These are phyloP conservation scores for Persicaria tinctoria DNA, from an alignment of 148 eudicot genomes.

Conservation along the genomic window DNA sequence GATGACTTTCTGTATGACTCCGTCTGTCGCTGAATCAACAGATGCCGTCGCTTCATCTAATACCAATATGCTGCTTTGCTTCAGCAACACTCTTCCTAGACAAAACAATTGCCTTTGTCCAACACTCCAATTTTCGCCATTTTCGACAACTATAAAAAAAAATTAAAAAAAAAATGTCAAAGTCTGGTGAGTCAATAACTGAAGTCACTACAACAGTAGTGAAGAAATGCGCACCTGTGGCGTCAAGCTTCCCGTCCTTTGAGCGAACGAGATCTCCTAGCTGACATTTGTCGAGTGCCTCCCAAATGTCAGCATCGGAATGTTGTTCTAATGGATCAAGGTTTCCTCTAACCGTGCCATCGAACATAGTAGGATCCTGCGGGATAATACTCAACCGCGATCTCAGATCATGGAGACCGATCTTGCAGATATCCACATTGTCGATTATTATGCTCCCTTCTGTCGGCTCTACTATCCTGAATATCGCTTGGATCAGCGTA, in stretches of 20 bases:
- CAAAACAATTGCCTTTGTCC: constrained; percentile 96
- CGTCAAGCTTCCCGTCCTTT: constrained; percentile 74
- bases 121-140: constrained; percentile 97
- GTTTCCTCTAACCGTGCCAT: constrained; percentile 87
- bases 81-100: constrained; percentile 85
- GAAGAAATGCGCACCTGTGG: constrained; percentile 38
- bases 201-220: neutral
- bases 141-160: constrained; percentile 63
- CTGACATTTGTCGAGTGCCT: constrained; percentile 94
- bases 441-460: constrained; percentile 80
- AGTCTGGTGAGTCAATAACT: no score
- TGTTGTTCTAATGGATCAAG: constrained; percentile 79
- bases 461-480: constrained; percentile 75
- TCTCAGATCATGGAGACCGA: constrained; percentile 91
- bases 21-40: constrained; percentile 93
- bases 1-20: constrained; percentile 69
- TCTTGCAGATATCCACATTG: constrained; percentile 61
- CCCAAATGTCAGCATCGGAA: constrained; percentile 76
- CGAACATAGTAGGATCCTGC: constrained; percentile 98
- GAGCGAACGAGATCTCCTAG: constrained; percentile 62
- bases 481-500: constrained; percentile 89
- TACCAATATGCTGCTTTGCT: constrained; percentile 71
- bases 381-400: constrained; percentile 93
- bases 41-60: constrained; percentile 99
- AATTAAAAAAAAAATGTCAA: neutral